Evolutionary conservation across 257 asterid genomes (phyloP).

Genomic region (Forsythia viridissima): DNA sequence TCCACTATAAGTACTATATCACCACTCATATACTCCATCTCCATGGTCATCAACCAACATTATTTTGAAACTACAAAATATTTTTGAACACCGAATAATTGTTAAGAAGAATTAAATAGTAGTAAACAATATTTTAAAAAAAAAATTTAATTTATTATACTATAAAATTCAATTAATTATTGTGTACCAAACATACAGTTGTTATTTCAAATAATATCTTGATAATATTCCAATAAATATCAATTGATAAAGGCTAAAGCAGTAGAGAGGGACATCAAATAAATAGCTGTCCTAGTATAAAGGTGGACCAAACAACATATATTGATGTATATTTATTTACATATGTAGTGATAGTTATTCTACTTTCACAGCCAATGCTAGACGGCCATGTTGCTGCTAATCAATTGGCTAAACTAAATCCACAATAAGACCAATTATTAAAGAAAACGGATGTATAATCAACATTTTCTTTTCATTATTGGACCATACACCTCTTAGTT

Average conservation of each 20-base stretch:
- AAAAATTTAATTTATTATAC: too few relatives aligned
- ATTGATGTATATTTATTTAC: conserved; percentile 21
- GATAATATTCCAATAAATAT: background rate
- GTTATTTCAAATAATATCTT: too few relatives aligned
- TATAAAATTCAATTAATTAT: too few relatives aligned
- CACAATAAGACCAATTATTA: conserved; percentile 16
- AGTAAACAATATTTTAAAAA: too few relatives aligned
- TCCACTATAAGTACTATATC: too few relatives aligned
- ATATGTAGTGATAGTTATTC: conserved; percentile 16
- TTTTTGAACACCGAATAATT: too few relatives aligned
- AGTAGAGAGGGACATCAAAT: conserved; percentile 12
- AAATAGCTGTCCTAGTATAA: conserved; percentile 43
- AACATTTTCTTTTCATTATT: conserved; percentile 17
- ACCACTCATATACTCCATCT: too few relatives aligned
- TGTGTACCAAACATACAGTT: too few relatives aligned
- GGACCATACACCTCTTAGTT: background rate
- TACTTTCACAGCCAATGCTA: conserved; percentile 20
- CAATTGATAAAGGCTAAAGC: background rate
- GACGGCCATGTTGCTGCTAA: conserved; percentile 40
- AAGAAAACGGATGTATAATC: conserved; percentile 10
- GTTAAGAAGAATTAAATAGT: too few relatives aligned
- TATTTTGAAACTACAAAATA: too few relatives aligned
- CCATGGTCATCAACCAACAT: too few relatives aligned
- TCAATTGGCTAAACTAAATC: conserved; percentile 41
- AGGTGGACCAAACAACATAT: conserved; percentile 36